phyloP scores from a whole-genome alignment of 2,329 filamentous ascomycete species.

The Phaeosphaeria sp. region DNA sequence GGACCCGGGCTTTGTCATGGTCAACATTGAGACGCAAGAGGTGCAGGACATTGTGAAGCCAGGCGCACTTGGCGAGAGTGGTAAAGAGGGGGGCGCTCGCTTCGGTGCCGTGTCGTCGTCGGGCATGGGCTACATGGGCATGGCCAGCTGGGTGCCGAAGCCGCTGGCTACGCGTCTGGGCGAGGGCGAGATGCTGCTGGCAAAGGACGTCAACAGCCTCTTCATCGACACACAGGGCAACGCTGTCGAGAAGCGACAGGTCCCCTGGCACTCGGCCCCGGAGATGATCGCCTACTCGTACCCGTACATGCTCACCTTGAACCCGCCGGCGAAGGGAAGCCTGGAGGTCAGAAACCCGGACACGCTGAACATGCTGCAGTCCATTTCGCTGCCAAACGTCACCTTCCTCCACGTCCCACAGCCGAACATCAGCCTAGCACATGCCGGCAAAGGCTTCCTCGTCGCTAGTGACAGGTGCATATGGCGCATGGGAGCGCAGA shows the following conservation, averaged over 20 bases:
- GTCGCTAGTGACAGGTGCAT: conserved; percentile 89
- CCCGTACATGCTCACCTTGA: conserved; percentile 88
- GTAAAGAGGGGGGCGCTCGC: conserved; percentile 70
- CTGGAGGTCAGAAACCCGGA: conserved; percentile 93
- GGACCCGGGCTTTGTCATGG: conserved; percentile 88
- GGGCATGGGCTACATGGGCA: conserved; percentile 96
- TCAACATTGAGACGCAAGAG: conserved; percentile 78
- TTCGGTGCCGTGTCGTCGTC: conserved; percentile 84
- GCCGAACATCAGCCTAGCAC: conserved; percentile 90
- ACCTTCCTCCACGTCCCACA: conserved; percentile 89
- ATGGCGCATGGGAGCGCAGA: conserved; percentile 94
- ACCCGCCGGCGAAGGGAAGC: conserved; percentile 80
- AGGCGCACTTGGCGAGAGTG: conserved; percentile 71
- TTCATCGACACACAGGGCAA: conserved; percentile 89
- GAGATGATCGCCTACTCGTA: conserved; percentile 96
- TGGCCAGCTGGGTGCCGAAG: conserved; percentile 89
- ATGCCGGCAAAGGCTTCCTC: conserved; percentile 94
- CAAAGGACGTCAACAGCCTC: conserved; percentile 95
- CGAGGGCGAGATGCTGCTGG: conserved; percentile 86
- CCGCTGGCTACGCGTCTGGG: conserved; percentile 83
- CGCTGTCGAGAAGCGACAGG: conserved; percentile 80
- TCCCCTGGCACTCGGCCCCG: conserved; percentile 90
- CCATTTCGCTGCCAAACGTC: conserved; percentile 80
- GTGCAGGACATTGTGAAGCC: conserved; percentile 81
- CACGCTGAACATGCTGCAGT: conserved; percentile 88